Base-by-base conservation (phyloP, 1,139 yeast species). In the Blastobotrys illinoisensis region DNA sequence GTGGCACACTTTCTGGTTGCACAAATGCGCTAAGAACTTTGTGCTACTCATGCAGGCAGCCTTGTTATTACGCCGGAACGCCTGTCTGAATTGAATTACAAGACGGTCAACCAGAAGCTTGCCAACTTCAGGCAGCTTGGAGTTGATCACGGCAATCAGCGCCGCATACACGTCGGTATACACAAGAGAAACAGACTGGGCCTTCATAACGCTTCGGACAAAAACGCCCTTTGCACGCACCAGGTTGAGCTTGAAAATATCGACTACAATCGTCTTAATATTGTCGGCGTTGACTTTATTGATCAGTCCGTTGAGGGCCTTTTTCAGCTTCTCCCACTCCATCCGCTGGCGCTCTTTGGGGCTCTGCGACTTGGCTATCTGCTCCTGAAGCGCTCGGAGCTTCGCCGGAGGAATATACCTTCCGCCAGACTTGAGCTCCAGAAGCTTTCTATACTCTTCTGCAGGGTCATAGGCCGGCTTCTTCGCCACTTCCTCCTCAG, bases 81-180 rank as follows among this genome's bases (percentile, higher is more conserved):
- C 77, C 60, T 78, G 76, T 50, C 86, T 76, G 68, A 88, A 87
- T 56, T 78, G 83, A 2, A 85, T 64, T 0, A 86, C 71, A 28
- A 85, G 70, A 59, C 96, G 73, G 6, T 76, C 67, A 0, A 77
- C 68, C 43, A 88, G 60, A 3, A 86, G 66, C 55, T 78, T 79
- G 1, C 96, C 96, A 21, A 89, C 71, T 46, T 79, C 79, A 0
- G 95, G 95, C 5, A 88, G 67, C 62, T 85, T 83, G 6, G 86
- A 78, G 67, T 88, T 86, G 18, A 89, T 57, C 0, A 86, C 75
- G 5, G 85, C 77, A 0, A 80, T 76, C 46, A 89, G 64, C 0
- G 86, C 73, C 0, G 91, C 83, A 64, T 80, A 82, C 1, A 80
- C 74, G 1, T 80, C 71, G 0, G 86, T 76, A 58, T 72, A 74